Base-by-base conservation (phyloP, 805 yeast species). In the Cyberlindnera maclurae region DNA sequence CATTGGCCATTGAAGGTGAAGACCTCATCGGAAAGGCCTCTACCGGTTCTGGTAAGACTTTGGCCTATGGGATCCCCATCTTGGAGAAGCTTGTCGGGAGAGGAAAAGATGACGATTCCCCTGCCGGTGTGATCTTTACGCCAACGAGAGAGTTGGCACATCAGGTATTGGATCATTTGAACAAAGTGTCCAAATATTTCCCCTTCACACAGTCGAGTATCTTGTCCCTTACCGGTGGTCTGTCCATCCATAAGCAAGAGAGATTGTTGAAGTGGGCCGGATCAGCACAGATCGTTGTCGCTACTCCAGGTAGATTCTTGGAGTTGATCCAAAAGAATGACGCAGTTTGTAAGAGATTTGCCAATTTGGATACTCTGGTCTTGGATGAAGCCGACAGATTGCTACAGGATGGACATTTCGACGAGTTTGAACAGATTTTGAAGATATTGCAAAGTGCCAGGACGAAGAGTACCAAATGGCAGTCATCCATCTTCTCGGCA, bases 101-200 rank as follows among this genome's bases (percentile, higher is more conserved):
- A 34, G n/a, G 26, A 12, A 40, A 44, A 12, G 38, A 51, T 5
- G 49, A 56, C 4, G 57, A 54, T 16, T 53, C 69, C 16, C 89
- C 95, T 4, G 64, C 77, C 4, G 97, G 88, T 4, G 65, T 93
- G 11, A 74, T 93, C 22, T 83, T 93, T 54, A 82, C 96, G 0
- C 99, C 99, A 26, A 93, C 99, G 0, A 75, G 99, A 68, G 99
- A 93, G 59, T 71, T 93, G 52, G 97, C 96, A 0, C 90, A 83
- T 47, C 99, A 93, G 63, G 96, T 93, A 36, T 77, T 79, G 30
- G 77, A 81, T 43, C 97, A 93, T 63, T 58, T 93, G 46, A 73
- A 75, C 48, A 60, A 59, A 24, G 50, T 82, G 27, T 61, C 80
- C 39, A 71, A 65, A 45, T 72, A 50, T 49, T 71, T 73, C 47